Conservation (phyloP, 176 grass and related monocot genomes). For the Musa beccarii region DNA sequence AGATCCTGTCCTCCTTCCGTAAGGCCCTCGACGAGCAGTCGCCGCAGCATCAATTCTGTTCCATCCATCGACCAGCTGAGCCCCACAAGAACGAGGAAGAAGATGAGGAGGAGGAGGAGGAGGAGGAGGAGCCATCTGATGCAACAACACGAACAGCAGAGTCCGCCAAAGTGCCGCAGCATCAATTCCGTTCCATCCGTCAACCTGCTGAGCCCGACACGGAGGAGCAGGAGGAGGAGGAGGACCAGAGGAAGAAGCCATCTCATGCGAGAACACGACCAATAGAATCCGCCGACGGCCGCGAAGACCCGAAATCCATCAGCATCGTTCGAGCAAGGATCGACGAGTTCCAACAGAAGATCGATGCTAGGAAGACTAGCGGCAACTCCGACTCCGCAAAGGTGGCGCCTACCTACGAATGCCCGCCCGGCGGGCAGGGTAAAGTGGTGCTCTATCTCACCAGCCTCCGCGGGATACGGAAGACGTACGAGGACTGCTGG, state of each 20-base stretch:
- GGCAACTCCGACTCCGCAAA: constrained; percentile 3
- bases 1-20: constrained; percentile 46
- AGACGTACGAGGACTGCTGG: constrained; percentile 90
- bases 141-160: too few relatives aligned
- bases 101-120: too few relatives aligned
- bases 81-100: not conserved
- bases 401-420: not conserved
- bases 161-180: too few relatives aligned
- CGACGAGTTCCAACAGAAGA: constrained; percentile 67
- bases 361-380: constrained; percentile 40
- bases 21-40: constrained; percentile 33
- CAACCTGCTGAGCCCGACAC: not conserved
- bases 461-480: constrained; percentile 76
- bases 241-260: too few relatives aligned
- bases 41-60: not conserved
- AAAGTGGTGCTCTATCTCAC: constrained; percentile 80
- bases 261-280: not conserved
- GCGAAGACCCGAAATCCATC: constrained; percentile 45
- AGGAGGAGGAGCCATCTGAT: too few relatives aligned
- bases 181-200: not conserved
- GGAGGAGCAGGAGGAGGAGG: not conserved
- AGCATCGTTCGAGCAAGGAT: constrained; percentile 68
- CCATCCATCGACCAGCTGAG: not conserved
- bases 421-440: constrained; percentile 26
- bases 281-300: constrained; percentile 11